Evolutionary conservation across 2,329 filamentous ascomycete species (phyloP), one percentile per base, ranked within the genome.

Genomic region (Colletotrichum lentis): DNA sequence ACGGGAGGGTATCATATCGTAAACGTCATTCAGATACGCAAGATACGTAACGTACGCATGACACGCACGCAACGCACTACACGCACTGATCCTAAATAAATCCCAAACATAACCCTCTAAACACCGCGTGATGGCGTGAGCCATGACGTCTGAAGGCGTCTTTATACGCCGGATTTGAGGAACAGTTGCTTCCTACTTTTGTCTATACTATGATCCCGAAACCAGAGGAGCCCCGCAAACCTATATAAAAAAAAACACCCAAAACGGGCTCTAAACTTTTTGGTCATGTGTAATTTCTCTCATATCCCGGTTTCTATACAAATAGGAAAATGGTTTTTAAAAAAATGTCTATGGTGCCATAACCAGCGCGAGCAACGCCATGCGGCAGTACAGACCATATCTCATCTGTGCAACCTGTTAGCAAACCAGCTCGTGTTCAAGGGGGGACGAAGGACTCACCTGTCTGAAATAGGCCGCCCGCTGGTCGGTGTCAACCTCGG

Each of bases 401-500:
- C 91, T 89, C 95, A 97, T 97, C 94, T 97, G 76, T 67, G 54
- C 16, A 66, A 71, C 37, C 52, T 56, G 77, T 89, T 79, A 88
- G 84, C 56, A 47, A 59, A 24, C 39, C 14, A 50, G 53, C 57
- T 43, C 39, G 31, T 43, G 20, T 31, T 12, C 31, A 24, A 22
- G 5, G 57, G 49, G 39, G 44, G 14, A 44, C 16, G 58, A 22
- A 8, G 41, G 20, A 86, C 92, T 89, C 82, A 97, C 95, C 91
- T 99, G 96, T 91, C 96, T 90, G 83, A 99, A 99, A 84, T 99
- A 99, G 64, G 96, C 95, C 67, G 96, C 96, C 74, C 96, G 85
- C 78, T 96, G 93, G 82, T 99, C 96, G 82, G 96, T 97, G 81
- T 99, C 96, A 56, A 99, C 94, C 83, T 99, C 96, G 81, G 96